Evolutionary conservation across 345 rosid species (phyloP), one percentile per base, ranked within the genome.

Genomic region (Corymbia maculata): DNA sequence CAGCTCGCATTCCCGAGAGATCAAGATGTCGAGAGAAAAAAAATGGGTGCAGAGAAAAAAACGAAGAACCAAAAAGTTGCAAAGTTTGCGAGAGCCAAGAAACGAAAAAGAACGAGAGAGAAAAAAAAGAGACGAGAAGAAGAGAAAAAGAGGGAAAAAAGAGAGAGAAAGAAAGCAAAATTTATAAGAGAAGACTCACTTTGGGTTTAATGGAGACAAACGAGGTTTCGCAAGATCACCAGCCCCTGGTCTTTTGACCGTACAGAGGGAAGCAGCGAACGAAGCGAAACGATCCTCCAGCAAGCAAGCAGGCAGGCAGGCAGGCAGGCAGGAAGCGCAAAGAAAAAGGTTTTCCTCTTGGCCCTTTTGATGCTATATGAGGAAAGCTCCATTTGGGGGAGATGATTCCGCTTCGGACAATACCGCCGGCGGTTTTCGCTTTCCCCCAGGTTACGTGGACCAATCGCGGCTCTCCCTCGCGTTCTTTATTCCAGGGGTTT

Each of bases 311-410:
- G 42, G 42, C 42, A 4, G 42, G 42, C 42, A 36, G 42, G 51
- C 42, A 10, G 5, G 82, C 82, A 12, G n/a, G 42, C 75, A 14
- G 9, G 42, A 6, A n/a, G 68, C 68, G 68, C 68, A 64, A 64
- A 64, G 42, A 64, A 64, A 64, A 64, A n/a, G 36, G 75, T 64
- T 64, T 64, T 64, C 9, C 42, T 36, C 42, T n/a, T 0, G 75
- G 82, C 47, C 66, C 4, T 75, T 75, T 75, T 19, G 82, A 75
- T 75, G 85, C 92, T 90, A 92, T 91, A 88, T 90, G 91, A 87
- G 93, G 93, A 89, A 91, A 93, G 93, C 70, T 52, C 82, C 50
- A 32, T 28, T 4, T 13, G 47, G 86, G 87, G 57, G 19, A 51
- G 59, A 36, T 50, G 17, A 26, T n/a, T 66, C 85, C 88, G 24